Evolutionary conservation across 2,329 filamentous ascomycete genomes (phyloP).

Genomic region (Fusarium tricinctum): DNA sequence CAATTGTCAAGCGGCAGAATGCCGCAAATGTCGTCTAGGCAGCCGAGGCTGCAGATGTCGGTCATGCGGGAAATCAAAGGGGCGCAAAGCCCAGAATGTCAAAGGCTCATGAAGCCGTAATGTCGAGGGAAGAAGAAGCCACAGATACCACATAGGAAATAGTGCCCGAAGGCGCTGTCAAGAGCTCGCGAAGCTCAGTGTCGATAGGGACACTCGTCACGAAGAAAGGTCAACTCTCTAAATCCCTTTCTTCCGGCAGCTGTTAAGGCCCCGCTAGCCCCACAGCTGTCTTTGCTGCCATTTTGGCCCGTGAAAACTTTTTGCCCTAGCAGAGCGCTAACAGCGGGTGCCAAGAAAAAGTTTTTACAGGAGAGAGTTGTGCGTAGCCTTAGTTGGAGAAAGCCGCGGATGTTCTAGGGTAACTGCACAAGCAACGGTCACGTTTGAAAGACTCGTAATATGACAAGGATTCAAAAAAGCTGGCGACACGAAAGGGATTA

Average conservation of each 20-base stretch:
- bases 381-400: too few relatives aligned
- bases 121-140: background rate
- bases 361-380: conserved; percentile 8
- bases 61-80: background rate
- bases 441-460: too few relatives aligned
- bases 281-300: background rate
- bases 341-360: conserved; percentile 3
- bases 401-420: too few relatives aligned
- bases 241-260: background rate
- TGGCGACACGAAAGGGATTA: too few relatives aligned
- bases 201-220: background rate
- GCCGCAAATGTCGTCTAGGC: background rate
- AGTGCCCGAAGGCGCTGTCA: background rate
- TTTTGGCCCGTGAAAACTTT: conserved; percentile 1
- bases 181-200: conserved; percentile 1
- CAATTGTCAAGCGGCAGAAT: background rate
- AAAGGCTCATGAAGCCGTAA: background rate
- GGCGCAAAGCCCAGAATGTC: too few relatives aligned
- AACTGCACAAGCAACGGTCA: too few relatives aligned
- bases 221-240: conserved; percentile 6
- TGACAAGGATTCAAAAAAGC: too few relatives aligned
- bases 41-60: background rate
- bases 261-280: conserved; percentile 1
- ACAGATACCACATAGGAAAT: background rate
- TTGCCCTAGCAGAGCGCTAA: conserved; percentile 5